Evolutionary conservation across 345 rosid genomes (phyloP), one percentile per base, ranked within the genome.

Genomic region (Aquilaria sinensis): DNA sequence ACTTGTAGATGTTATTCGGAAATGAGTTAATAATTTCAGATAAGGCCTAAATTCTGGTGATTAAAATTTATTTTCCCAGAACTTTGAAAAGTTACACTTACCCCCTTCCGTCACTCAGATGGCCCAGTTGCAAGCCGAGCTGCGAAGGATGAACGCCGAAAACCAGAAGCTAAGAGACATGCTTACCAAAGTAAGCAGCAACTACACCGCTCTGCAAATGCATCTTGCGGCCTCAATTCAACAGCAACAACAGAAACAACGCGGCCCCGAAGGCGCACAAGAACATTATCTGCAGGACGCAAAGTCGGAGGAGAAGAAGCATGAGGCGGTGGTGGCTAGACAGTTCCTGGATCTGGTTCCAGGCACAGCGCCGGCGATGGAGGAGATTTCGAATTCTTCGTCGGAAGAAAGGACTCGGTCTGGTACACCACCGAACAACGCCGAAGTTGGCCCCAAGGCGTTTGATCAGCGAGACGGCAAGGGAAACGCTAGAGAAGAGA

Each of bases 391-490:
- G 2, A 75, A 79, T 52, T 86, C 93, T 16, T 86, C 89, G 1
- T 90, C 96, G 0, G 99, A 85, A 51, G 97, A 93, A 63, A 82
- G 87, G 67, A 85, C 92, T 11, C 84, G 73, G 0, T 90, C 43
- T 9, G 86, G 74, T 1, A 74, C 95, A 2, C 83, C 77, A 13
- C 78, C 60, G 14, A 65, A 56, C 58, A 74, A 51, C 51, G 6
- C 13, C 10, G 84, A 80, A 41, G 61, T 31, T 23, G 77, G 68
- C 7, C 5, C 5, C 8, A 37, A 5, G 5, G 60, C 68, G 9
- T 59, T 67, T 15, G 78, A 75, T 61, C 81, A 70, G 14, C 43
- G 43, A 37, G 3, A 37, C 43, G 80, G 78, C 0, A 85, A 88
- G 60, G 80, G 80, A 69, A 30, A 9, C 5, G 43, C 5, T 37